Evolutionary conservation across 2,329 filamentous ascomycete species (phyloP).

Genomic region (Sarocladiaceae sp.): DNA sequence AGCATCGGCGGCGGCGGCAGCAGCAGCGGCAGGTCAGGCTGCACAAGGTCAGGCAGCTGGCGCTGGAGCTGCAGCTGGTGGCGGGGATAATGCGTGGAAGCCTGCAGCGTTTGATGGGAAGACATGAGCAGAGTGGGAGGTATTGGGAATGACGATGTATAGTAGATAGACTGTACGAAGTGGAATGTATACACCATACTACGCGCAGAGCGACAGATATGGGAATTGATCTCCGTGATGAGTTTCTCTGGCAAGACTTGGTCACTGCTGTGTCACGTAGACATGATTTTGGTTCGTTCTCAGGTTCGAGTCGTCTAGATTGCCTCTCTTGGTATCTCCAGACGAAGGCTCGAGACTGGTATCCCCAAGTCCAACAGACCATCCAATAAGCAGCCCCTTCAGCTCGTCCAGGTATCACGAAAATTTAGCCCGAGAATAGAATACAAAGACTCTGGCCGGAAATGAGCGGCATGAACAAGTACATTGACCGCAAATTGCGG

Average conservation of each 20-base stretch:
- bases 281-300: not conserved
- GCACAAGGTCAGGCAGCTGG: constrained; percentile 25
- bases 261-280: not conserved
- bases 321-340: not conserved
- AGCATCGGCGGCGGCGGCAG: constrained; percentile 39
- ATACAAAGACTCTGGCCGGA: not conserved
- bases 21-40: constrained; percentile 33
- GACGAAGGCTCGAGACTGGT: not conserved
- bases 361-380: not conserved
- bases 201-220: too few species aligned
- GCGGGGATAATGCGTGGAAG: constrained; percentile 46
- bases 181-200: too few species aligned
- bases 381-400: not conserved
- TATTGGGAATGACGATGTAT: not conserved
- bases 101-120: constrained; percentile 54
- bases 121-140: constrained; percentile 16
- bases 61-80: constrained; percentile 24
- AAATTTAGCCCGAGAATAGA: constrained; percentile 4
- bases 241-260: not conserved
- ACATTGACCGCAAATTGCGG: not conserved
- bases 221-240: not conserved
- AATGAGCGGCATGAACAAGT: not conserved
- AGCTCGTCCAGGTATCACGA: not conserved
- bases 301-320: too few species aligned
- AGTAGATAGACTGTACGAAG: not conserved